These are phyloP conservation scores for Nyctanthes arbortristis DNA, from an alignment of 257 asterid species.

Conservation along the genomic window DNA sequence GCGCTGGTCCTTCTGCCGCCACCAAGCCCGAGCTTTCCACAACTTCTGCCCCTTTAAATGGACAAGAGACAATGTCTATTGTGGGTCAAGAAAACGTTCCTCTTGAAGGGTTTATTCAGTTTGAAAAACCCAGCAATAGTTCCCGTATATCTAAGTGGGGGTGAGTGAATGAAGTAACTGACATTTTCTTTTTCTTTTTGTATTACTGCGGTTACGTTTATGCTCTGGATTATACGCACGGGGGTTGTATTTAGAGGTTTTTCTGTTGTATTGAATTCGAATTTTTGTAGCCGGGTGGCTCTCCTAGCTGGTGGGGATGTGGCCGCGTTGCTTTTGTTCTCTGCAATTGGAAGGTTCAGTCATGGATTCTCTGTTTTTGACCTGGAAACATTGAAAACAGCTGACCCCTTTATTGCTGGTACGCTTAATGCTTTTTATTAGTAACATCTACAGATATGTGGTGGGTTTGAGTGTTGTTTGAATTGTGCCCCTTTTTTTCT, in stretches of 20 bases:
- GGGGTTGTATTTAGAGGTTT: neutral
- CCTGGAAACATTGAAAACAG: slow-evolving; percentile 66
- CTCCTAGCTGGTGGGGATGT: slow-evolving; percentile 89
- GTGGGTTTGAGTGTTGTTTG: slow-evolving; percentile 9
- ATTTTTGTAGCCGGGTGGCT: slow-evolving; percentile 61
- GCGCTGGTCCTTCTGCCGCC: slow-evolving; percentile 30
- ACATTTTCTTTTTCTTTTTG: neutral
- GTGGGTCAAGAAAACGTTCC: slow-evolving; percentile 58
- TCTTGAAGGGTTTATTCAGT: slow-evolving; percentile 88
- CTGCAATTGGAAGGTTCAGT: slow-evolving; percentile 85
- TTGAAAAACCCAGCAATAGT: slow-evolving; percentile 56
- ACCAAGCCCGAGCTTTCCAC: slow-evolving; percentile 37
- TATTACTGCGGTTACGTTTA: neutral
- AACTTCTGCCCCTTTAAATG: slow-evolving; percentile 11
- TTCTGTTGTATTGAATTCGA: slow-evolving; percentile 10
- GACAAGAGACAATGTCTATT: slow-evolving; percentile 41
- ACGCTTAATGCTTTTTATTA: neutral
- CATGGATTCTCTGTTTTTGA: slow-evolving; percentile 83
- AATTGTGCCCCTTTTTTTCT: slow-evolving; percentile 11
- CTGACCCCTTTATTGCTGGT: slow-evolving; percentile 95
- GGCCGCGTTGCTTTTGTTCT: slow-evolving; percentile 66
- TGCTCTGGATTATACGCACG: neutral
- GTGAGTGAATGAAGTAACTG: slow-evolving; percentile 25
- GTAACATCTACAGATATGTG: neutral
- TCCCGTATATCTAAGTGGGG: slow-evolving; percentile 68